Conservation (phyloP, 371 early-diverging fungal genomes). For the Amoeboaphelidium protococcarum region DNA sequence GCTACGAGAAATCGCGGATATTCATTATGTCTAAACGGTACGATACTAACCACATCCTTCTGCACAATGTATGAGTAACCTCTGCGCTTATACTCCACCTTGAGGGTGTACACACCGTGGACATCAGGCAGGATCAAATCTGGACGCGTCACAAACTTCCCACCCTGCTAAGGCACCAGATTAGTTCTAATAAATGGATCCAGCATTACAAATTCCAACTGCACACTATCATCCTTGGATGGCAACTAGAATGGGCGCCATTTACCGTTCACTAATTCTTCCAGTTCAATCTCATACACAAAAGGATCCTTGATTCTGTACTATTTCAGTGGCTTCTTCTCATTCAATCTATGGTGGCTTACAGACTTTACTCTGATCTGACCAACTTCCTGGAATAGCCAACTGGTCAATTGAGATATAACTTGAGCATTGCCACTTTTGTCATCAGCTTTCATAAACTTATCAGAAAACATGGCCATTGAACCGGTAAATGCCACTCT, state of each 20-base stretch:
- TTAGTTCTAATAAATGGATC: conserved; percentile 79
- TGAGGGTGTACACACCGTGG: conserved; percentile 85
- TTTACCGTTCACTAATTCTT: conserved; percentile 37
- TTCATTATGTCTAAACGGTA: conserved; percentile 78
- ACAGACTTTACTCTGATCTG: conserved; percentile 34
- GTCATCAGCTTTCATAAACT: conserved; percentile 11
- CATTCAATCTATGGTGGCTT: conserved; percentile 38
- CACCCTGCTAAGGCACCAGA: too few species aligned
- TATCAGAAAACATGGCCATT: conserved; percentile 44
- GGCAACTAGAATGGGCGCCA: conserved; percentile 42
- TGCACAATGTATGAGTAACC: conserved; percentile 43
- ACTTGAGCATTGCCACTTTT: conserved; percentile 43
- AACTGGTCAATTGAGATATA: conserved; percentile 36
- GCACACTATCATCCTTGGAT: conserved; percentile 28
- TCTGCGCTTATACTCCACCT: conserved; percentile 54
- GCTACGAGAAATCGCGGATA: conserved; percentile 67
- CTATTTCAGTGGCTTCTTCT: conserved; percentile 27
- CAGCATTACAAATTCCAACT: conserved; percentile 77
- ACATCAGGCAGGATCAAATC: conserved; percentile 59
- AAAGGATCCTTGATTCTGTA: conserved; percentile 77
- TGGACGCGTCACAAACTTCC: too few species aligned
- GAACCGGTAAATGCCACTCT: conserved; percentile 60
- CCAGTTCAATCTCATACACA: conserved; percentile 48
- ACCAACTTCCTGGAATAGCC: conserved; percentile 79
- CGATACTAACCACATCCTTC: conserved; percentile 47